Base-by-base conservation (phyloP, 2,329 filamentous ascomycete genomes). In the Colletotrichum noveboracense region DNA sequence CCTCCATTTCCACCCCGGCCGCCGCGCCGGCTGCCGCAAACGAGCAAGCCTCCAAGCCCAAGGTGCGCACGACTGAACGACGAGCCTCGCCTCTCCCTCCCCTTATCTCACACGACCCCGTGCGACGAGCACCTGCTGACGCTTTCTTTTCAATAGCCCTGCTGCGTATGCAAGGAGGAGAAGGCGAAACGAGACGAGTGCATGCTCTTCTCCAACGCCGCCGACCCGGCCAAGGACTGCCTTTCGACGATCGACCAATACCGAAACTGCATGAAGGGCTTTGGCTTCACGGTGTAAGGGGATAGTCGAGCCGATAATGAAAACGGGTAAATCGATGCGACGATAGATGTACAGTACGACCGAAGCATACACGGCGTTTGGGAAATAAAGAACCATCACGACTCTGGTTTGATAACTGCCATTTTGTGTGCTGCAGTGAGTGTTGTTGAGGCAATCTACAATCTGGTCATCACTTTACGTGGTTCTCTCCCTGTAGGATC, bases 81-180 rank as follows among this genome's bases (percentile, higher is more conserved):
- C 64, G 56, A 30, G 30, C 66, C 16, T 36, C 10, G 43, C n/a
- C 43, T 52, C 43, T 52, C 43, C 6, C 6, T 52, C 6, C n/a
- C 43, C 30, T 18, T 36, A 21, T 14, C 28, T 28, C 56, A 28
- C 9, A 24, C 43, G 58, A 64, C 34, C 4, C 26, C n/a, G 26
- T 38, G 24, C 56, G 13, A 34, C n/a, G 56, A 70, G 16, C 6
- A 14, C 4, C 12, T 60, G 43, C 71, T 77, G 69, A 76, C 64
- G 69, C 26, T 26, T 66, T 28, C 77, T 60, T 24, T 38, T 26
- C 12, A 61, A 36, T 24, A 98, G 95, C 96, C 96, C 58, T 98
- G 97, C 91, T 98, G 97, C 84, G 97, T 98, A 34, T 99, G 97
- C 92, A 98, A 96, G 84, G 92, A 97, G 60, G 96, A 99, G 86